Percentiles rank a stretch among this genome's conserved stretches.
Evolutionary conservation across 1,284 basidiomycete species (phyloP).

Genomic region (Laetiporus sulphureus): DNA sequence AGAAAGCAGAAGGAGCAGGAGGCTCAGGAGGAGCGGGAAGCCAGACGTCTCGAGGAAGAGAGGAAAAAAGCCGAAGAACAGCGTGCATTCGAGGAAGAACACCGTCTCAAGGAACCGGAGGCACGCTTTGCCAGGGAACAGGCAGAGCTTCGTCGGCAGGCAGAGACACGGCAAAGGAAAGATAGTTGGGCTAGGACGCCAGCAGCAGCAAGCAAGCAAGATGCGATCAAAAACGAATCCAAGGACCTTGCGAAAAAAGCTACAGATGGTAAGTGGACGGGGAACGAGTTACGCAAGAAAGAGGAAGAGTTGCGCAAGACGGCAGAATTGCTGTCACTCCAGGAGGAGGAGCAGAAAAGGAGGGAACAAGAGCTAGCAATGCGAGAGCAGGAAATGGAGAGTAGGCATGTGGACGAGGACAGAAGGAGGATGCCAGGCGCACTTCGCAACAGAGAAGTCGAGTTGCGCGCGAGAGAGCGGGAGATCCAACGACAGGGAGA

Average conservation of each 20-base stretch:
- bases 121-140: background rate
- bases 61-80: background rate
- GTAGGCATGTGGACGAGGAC: constrained; percentile 2
- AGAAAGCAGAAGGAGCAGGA: background rate
- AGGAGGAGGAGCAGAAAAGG: constrained; percentile 2
- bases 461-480: constrained; percentile 6
- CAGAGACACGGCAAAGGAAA: constrained; percentile 2
- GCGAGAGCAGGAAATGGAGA: constrained; percentile 1
- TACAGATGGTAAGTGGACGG: background rate
- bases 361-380: constrained; percentile 1
- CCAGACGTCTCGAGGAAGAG: background rate
- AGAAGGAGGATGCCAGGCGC: constrained; percentile 6
- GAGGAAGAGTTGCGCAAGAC: background rate
- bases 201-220: background rate
- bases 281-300: background rate
- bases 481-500: constrained; percentile 3
- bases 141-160: background rate
- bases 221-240: background rate
- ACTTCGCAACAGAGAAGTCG: constrained; percentile 4
- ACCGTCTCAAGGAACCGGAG: background rate
- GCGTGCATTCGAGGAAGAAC: background rate
- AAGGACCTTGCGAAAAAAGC: constrained; percentile 1
- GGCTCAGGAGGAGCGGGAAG: constrained; percentile 1
- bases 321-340: background rate
- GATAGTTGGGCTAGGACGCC: background rate